Conservation (phyloP, 1,284 basidiomycete species). For the Sanghuangporus weigelae region DNA sequence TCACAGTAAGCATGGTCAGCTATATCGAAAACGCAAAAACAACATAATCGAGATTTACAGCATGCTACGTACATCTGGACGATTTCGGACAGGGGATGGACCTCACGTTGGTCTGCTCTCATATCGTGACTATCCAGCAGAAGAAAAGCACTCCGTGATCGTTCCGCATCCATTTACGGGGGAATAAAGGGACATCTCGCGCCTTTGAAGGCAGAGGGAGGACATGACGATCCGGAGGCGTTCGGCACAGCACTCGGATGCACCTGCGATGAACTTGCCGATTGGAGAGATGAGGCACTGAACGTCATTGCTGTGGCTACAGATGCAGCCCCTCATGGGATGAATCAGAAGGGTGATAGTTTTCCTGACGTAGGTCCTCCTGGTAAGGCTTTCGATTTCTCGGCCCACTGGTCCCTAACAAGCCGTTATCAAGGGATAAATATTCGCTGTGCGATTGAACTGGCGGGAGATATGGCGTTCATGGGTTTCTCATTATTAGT, state of each 20-base stretch:
- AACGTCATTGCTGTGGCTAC: constrained; percentile 49
- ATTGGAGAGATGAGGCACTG: constrained; percentile 44
- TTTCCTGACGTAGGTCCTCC: constrained; percentile 26
- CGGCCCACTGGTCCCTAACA: neutral
- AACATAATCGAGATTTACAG: constrained; percentile 3
- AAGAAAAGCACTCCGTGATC: neutral
- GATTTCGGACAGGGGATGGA: neutral
- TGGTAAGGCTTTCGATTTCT: neutral
- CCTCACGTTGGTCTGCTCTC: neutral
- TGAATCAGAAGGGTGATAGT: constrained; percentile 34
- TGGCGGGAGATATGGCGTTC: constrained; percentile 43
- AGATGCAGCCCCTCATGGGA: constrained; percentile 55
- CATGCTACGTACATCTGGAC: neutral
- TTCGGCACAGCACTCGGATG: constrained; percentile 53
- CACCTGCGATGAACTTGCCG: constrained; percentile 32
- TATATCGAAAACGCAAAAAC: constrained; percentile 2
- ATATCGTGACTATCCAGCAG: neutral
- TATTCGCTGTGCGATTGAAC: constrained; percentile 44
- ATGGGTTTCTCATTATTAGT: neutral
- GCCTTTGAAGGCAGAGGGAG: neutral
- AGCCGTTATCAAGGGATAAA: neutral
- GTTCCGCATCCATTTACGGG: neutral
- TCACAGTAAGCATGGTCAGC: neutral
- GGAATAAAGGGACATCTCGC: neutral
- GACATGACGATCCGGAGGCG: neutral